Evolutionary conservation across 192 early-diverging fungal genomes (phyloP), one percentile per base, ranked within the genome.

Genomic region (Backusella westeae): DNA sequence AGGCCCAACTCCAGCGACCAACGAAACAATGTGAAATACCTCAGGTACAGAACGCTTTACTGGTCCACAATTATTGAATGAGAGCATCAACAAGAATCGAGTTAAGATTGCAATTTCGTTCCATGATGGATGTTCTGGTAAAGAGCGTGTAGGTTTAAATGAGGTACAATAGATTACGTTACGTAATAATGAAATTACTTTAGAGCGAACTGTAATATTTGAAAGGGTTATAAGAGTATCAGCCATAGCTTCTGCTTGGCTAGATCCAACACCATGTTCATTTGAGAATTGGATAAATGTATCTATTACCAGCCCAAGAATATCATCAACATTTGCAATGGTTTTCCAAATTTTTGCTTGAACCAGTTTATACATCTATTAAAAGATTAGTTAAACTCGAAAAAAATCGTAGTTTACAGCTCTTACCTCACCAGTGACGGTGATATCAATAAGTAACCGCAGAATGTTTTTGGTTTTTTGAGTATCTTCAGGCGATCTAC

Each of bases 91-190:
- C 49, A 93, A 87, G 81, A 97, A 93, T 14, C 97, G 90, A 71
- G 96, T 83, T 56, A 98, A 82, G n/a, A 96, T 92, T 0, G 94
- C 92, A 76, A 99, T 95, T 80, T 99, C 93, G 23, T 90, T 87
- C 96, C 96, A 98, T 46, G 92, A 85, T 56, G 90, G 86, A 73
- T 96, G 94, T 34, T 94, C 89, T 2, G 91, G 88, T 21, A 99
- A 85, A 44, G 87, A 86, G 5, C 87, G 79, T 14, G 88, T 89
- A 49, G 90, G 90, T 71, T 88, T 87, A 35, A 91, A 81, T 32
- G 94, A 94, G 6, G 95, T 94, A 69, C 87, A 86, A 15, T 87
- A 85, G 26, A 98, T 90, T 21, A 92, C 78, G 26, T 91, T 93
- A 76, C 95, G 90, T 53, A 96, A 77, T 12, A 89, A 87, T 8